phyloP scores from a whole-genome alignment of 192 early-diverging fungal genomes.

The Oehlia diaphana region DNA sequence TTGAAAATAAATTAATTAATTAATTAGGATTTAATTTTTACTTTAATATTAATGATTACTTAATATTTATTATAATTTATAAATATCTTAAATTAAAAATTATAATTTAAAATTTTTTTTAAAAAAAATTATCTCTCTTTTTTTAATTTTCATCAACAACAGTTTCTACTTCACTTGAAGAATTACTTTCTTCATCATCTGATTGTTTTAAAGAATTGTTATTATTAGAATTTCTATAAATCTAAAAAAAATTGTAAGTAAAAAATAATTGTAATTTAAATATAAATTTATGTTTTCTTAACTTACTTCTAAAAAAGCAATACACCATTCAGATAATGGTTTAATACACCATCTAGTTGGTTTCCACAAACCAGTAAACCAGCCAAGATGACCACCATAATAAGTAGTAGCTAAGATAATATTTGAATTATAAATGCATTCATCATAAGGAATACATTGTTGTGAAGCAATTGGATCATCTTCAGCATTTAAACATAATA shows the following conservation, averaged over 20 bases:
- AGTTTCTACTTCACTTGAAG: too few relatives aligned
- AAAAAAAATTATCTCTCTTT: too few relatives aligned
- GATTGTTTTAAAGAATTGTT: too few relatives aligned
- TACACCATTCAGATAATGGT: slow-evolving; percentile 68
- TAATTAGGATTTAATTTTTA: too few relatives aligned
- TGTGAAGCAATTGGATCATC: slow-evolving; percentile 88
- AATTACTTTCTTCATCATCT: background rate
- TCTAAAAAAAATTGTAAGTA: background rate
- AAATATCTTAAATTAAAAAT: too few relatives aligned
- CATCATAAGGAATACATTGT: slow-evolving; percentile 69
- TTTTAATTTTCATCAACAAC: too few relatives aligned
- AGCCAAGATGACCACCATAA: slow-evolving; percentile 91
- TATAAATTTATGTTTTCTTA: background rate
- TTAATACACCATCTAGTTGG: slow-evolving; percentile 63
- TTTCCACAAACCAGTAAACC: slow-evolving; percentile 62
- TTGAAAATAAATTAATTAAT: too few relatives aligned
- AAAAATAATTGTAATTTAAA: background rate
- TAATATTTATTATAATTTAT: too few relatives aligned
- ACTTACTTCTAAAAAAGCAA: slow-evolving; percentile 52
- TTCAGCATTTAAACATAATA: slow-evolving; percentile 79
- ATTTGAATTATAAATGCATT: slow-evolving; percentile 74
- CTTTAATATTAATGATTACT: too few relatives aligned
- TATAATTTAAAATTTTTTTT: too few relatives aligned
- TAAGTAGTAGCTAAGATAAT: slow-evolving; percentile 76
- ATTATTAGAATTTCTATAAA: background rate